Percentiles rank a stretch among this genome's conserved stretches.
These are phyloP conservation scores for Edaphochlamys debaryana DNA, from an alignment of 139 green algal genomes.

Conservation along the genomic window DNA sequence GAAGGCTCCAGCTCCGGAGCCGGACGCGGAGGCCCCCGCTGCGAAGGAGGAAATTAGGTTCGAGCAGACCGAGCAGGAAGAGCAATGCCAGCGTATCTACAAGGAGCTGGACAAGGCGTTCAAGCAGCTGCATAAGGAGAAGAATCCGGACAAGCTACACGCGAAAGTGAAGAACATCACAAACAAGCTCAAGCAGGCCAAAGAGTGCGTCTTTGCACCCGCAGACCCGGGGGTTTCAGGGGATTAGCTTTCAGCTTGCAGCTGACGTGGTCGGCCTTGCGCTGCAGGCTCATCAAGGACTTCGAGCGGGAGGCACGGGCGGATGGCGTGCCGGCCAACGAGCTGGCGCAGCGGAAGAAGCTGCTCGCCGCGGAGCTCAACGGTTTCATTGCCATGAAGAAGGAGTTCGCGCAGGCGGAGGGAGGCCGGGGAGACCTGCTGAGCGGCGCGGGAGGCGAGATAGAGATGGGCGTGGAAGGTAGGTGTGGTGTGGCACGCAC, in stretches of 20 bases:
- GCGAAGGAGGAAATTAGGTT: background rate
- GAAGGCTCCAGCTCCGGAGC: background rate
- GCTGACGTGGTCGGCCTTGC: too few species aligned
- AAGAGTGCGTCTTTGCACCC: slow-evolving; percentile 72
- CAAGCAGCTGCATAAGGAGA: slow-evolving; percentile 71
- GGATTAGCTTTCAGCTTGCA: too few species aligned
- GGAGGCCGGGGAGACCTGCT: slow-evolving; percentile 55
- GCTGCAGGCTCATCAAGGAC: slow-evolving; percentile 87
- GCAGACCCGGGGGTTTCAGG: too few species aligned
- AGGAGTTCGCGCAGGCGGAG: slow-evolving; percentile 57
- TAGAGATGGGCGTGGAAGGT: slow-evolving; percentile 46
- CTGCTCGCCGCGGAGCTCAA: slow-evolving; percentile 84
- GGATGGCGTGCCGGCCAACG: slow-evolving; percentile 73
- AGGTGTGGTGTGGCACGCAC: background rate
- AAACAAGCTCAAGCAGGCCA: slow-evolving; percentile 80
- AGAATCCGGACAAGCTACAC: slow-evolving; percentile 71
- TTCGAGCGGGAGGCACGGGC: slow-evolving; percentile 88
- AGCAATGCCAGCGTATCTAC: slow-evolving; percentile 56
- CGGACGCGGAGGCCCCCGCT: background rate
- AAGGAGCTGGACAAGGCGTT: slow-evolving; percentile 61
- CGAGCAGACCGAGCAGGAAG: slow-evolving; percentile 52
- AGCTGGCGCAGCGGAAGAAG: slow-evolving; percentile 77
- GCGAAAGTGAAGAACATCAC: slow-evolving; percentile 77
- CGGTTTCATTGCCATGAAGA: slow-evolving; percentile 83
- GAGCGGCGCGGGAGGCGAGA: slow-evolving; percentile 27